Evolutionary conservation across 2,329 filamentous ascomycete species (phyloP).

Genomic region (Alternaria arborescens): DNA sequence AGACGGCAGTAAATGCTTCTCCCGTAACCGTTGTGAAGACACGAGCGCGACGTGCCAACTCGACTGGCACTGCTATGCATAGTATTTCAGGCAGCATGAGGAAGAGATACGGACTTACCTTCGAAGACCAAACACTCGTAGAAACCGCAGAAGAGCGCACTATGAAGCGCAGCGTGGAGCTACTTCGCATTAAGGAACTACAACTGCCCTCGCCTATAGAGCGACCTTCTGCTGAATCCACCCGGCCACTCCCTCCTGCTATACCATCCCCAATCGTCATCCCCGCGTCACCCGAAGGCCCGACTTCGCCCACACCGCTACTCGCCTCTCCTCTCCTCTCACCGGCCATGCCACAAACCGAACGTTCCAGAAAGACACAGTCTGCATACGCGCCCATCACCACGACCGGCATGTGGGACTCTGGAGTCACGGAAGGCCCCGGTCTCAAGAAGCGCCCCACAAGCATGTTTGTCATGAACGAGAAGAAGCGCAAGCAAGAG

Average conservation of each 20-base stretch:
- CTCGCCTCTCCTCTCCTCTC: conserved; percentile 26
- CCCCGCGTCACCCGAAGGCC: conserved; percentile 19
- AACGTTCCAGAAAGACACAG: conserved; percentile 37
- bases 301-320: conserved; percentile 13
- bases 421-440: conserved; percentile 39
- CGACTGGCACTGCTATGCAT: conserved; percentile 41
- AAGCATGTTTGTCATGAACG: conserved; percentile 45
- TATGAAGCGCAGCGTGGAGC: conserved; percentile 41
- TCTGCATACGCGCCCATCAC: conserved; percentile 46
- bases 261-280: conserved; percentile 27
- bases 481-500: conserved; percentile 43
- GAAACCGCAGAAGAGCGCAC: conserved; percentile 48
- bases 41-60: conserved; percentile 46
- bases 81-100: conserved; percentile 39
- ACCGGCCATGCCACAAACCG: conserved; percentile 21
- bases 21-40: conserved; percentile 33
- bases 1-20: conserved; percentile 27
- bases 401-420: conserved; percentile 50
- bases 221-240: conserved; percentile 12
- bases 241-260: not conserved
- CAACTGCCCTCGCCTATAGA: conserved; percentile 28
- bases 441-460: conserved; percentile 42
- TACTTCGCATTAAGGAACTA: conserved; percentile 45
- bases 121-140: conserved; percentile 37
- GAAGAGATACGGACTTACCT: conserved; percentile 39